A percentile compares a stretch with the other conserved stretches of the same genome.
phyloP scores from a whole-genome alignment of 2,329 filamentous ascomycete genomes.

The Leptographium flavum region DNA sequence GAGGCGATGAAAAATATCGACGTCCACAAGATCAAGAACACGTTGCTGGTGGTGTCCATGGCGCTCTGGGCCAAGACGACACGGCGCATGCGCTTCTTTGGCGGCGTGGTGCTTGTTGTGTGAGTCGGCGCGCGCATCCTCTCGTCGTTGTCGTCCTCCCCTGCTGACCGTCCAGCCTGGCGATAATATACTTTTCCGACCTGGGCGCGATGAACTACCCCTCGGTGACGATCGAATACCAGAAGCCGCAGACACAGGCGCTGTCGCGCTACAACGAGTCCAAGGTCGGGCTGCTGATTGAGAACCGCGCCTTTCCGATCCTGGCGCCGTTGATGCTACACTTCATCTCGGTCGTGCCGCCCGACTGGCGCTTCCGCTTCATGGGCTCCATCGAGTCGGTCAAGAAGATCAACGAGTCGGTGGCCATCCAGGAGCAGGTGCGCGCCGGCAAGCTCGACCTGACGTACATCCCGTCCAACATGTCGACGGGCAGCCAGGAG shows the following conservation, averaged over 20 bases:
- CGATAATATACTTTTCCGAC: constrained; percentile 6
- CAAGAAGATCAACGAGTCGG: constrained; percentile 26
- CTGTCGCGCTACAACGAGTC: constrained; percentile 29
- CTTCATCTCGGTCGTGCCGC: constrained; percentile 40
- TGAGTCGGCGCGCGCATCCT: constrained; percentile 10
- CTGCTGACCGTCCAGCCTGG: background rate
- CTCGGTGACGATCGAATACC: constrained; percentile 20
- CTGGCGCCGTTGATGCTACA: constrained; percentile 40
- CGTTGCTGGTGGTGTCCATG: constrained; percentile 8
- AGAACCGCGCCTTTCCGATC: constrained; percentile 32
- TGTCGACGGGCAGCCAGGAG: constrained; percentile 35
- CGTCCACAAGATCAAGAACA: constrained; percentile 5
- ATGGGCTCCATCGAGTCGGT: constrained; percentile 36
- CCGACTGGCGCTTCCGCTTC: constrained; percentile 43
- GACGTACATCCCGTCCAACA: constrained; percentile 34
- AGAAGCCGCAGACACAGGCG: constrained; percentile 13
- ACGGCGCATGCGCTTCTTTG: constrained; percentile 19
- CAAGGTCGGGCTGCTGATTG: constrained; percentile 41
- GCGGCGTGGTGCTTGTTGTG: constrained; percentile 18
- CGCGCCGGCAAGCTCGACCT: constrained; percentile 32
- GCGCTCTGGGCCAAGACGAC: constrained; percentile 20
- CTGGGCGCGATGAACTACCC: constrained; percentile 11
- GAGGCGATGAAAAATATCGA: constrained; percentile 5
- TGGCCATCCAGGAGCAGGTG: constrained; percentile 30
- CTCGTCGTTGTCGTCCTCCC: background rate